phyloP scores from a whole-genome alignment of 306 rosid species.

The Prunus mira region DNA sequence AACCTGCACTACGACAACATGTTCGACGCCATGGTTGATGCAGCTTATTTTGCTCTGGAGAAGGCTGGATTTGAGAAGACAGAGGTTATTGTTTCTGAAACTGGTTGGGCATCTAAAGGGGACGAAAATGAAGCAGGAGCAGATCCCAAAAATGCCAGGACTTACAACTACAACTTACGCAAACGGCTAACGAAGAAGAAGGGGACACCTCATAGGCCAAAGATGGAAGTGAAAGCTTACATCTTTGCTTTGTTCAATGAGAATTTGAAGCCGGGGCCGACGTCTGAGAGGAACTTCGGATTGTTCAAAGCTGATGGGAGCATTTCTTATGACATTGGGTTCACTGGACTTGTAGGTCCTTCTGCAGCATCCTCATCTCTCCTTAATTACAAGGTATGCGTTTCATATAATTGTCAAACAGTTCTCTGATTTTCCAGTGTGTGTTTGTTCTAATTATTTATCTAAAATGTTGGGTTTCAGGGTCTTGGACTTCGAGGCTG shows the following conservation, averaged over 20 bases:
- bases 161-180: slow-evolving; percentile 57
- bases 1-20: slow-evolving; percentile 76
- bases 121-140: slow-evolving; percentile 79
- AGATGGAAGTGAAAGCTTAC: slow-evolving; percentile 59
- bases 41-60: slow-evolving; percentile 79
- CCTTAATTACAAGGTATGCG: slow-evolving; percentile 59
- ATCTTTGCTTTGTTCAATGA: slow-evolving; percentile 89
- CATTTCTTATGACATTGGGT: slow-evolving; percentile 78
- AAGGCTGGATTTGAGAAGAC: slow-evolving; percentile 65
- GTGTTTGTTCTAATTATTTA: neutral
- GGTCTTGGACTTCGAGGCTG: slow-evolving; percentile 39
- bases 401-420: neutral
- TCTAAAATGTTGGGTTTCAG: slow-evolving; percentile 31
- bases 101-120: slow-evolving; percentile 93
- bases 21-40: slow-evolving; percentile 85
- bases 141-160: slow-evolving; percentile 46
- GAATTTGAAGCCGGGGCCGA: slow-evolving; percentile 85
- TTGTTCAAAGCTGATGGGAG: slow-evolving; percentile 92
- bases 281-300: slow-evolving; percentile 91
- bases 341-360: slow-evolving; percentile 68
- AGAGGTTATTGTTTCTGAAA: slow-evolving; percentile 82
- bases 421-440: neutral
- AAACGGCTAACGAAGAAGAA: slow-evolving; percentile 64
- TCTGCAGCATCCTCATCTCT: slow-evolving; percentile 62
- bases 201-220: slow-evolving; percentile 89